These are phyloP conservation scores for Morella rubra DNA, from an alignment of 306 rosid species.

Conservation along the genomic window DNA sequence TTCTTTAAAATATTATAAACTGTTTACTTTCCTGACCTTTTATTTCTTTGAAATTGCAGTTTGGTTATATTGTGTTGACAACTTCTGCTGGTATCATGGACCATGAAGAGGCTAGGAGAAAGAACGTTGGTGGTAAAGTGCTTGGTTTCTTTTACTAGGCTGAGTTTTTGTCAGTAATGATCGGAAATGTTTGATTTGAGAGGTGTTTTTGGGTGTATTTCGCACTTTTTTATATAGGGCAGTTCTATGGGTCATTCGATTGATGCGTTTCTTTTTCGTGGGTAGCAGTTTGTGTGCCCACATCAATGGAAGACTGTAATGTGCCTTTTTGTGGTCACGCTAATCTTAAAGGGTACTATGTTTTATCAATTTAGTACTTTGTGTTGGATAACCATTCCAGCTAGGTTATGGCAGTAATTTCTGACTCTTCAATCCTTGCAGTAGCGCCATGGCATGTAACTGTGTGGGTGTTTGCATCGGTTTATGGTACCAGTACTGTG, in stretches of 20 bases:
- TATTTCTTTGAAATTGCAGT: constrained; percentile 24
- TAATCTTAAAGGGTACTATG: background rate
- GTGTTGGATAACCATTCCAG: background rate
- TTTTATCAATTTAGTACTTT: background rate
- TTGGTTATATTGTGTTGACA: constrained; percentile 54
- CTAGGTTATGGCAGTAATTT: too few species aligned
- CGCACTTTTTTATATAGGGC: constrained; percentile 16
- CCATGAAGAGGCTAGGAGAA: constrained; percentile 59
- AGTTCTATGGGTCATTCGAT: constrained; percentile 15
- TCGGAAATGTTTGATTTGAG: background rate
- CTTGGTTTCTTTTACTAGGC: constrained; percentile 60
- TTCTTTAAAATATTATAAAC: background rate
- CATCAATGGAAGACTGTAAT: constrained; percentile 3
- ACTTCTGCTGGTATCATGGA: constrained; percentile 67
- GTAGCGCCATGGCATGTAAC: background rate
- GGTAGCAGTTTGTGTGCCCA: background rate
- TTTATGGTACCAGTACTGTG: background rate
- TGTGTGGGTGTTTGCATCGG: background rate
- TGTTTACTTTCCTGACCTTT: background rate
- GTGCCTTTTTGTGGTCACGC: background rate
- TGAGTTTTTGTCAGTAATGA: background rate
- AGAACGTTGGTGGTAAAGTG: constrained; percentile 63
- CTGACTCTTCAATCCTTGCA: background rate
- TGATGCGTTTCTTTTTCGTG: constrained; percentile 9
- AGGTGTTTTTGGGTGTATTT: constrained; percentile 18